phyloP scores from a whole-genome alignment of 768 basidiomycete genomes.

The Tylopilus sp. region DNA sequence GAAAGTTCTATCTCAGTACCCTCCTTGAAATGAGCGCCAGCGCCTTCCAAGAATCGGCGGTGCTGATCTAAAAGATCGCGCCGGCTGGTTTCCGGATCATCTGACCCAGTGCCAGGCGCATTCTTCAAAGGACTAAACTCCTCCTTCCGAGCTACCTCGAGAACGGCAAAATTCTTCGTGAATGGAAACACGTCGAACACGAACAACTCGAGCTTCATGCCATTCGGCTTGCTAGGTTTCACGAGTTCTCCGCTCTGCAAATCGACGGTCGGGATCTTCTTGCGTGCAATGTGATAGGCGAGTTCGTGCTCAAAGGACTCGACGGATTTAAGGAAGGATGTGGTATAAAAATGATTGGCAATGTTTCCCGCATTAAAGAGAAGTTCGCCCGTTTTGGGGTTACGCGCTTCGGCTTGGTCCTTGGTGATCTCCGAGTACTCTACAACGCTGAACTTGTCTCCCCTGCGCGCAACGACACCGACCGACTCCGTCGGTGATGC shows the following conservation, averaged over 20 bases:
- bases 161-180: conserved; percentile 75
- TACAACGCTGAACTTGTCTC: conserved; percentile 85
- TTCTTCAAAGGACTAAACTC: conserved; percentile 99
- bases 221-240: conserved; percentile 90
- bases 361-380: conserved; percentile 95
- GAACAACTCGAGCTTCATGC: conserved; percentile 99
- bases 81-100: conserved; percentile 88
- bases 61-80: conserved; percentile 89
- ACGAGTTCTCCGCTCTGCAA: conserved; percentile 60
- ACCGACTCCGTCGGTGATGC: conserved; percentile 83
- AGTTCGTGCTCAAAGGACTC: conserved; percentile 83
- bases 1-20: conserved; percentile 88
- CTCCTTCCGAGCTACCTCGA: conserved; percentile 84
- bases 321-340: conserved; percentile 72
- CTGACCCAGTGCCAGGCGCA: conserved; percentile 86
- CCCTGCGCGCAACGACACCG: conserved; percentile 86
- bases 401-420: conserved; percentile 79
- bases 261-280: conserved; percentile 90
- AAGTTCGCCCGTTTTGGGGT: conserved; percentile 68
- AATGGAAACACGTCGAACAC: conserved; percentile 99
- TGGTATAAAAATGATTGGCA: conserved; percentile 97
- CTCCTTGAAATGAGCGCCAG: conserved; percentile 70
- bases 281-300: conserved; percentile 96
- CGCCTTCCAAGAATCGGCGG: conserved; percentile 71
- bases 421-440: conserved; percentile 96